A percentile compares a stretch with the other conserved stretches of the same genome.
Evolutionary conservation across 345 rosid species (phyloP).

Genomic region (Eucalyptus guilfoylei): DNA sequence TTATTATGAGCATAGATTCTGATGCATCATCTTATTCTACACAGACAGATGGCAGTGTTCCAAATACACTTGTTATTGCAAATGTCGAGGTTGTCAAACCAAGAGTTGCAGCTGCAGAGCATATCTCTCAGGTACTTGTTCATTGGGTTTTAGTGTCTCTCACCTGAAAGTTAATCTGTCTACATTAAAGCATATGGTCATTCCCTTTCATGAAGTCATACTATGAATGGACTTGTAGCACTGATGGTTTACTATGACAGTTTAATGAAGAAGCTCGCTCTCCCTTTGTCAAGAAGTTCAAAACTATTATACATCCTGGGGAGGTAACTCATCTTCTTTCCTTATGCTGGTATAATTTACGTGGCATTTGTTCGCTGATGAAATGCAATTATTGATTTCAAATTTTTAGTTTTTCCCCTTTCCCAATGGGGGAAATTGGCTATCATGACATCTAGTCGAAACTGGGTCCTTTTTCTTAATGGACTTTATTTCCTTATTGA

Average conservation of each 20-base stretch:
- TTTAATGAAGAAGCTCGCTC: conserved; percentile 65
- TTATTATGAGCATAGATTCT: background rate
- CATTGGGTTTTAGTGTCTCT: background rate
- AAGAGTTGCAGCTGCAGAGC: conserved; percentile 87
- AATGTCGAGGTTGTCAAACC: conserved; percentile 82
- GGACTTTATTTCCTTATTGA: background rate
- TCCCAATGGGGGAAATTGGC: background rate
- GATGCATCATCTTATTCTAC: background rate
- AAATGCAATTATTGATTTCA: background rate
- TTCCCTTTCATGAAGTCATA: background rate
- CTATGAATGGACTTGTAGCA: background rate
- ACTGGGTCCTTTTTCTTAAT: background rate
- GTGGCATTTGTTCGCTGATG: background rate
- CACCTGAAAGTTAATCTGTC: background rate
- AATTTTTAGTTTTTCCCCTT: background rate
- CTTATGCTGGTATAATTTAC: background rate
- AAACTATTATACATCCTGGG: conserved; percentile 65
- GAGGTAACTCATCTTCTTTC: conserved; percentile 20
- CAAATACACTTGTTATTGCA: conserved; percentile 79
- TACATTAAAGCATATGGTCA: background rate
- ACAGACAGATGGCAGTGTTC: conserved; percentile 83
- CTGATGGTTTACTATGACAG: conserved; percentile 14
- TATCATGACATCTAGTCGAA: background rate
- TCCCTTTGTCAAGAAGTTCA: conserved; percentile 51
- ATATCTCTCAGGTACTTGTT: conserved; percentile 55